phyloP scores from a whole-genome alignment of 768 basidiomycete species.

The Lentinula raphanica region DNA sequence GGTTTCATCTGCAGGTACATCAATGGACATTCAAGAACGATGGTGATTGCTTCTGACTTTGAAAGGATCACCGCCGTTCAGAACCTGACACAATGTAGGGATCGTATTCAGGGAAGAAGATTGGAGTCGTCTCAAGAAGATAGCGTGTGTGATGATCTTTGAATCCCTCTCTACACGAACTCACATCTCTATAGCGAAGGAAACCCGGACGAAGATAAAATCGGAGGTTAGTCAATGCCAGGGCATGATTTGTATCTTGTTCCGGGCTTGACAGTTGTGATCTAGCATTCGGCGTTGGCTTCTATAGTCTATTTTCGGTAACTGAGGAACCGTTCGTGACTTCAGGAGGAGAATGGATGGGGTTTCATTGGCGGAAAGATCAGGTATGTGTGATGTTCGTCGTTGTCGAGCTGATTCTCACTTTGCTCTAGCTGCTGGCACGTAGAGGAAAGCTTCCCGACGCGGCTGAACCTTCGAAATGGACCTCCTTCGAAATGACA shows the following conservation, averaged over 20 bases:
- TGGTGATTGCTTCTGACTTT: constrained; percentile 23
- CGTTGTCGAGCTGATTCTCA: constrained; percentile 98
- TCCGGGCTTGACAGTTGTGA: neutral
- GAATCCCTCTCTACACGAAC: neutral
- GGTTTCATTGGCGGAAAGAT: constrained; percentile 14
- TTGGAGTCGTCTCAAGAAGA: constrained; percentile 87
- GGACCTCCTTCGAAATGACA: constrained; percentile 90
- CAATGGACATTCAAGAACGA: constrained; percentile 89
- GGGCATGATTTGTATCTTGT: too few species aligned
- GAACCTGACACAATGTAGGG: constrained; percentile 82
- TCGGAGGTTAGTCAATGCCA: constrained; percentile 41
- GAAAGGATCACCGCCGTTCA: constrained; percentile 21
- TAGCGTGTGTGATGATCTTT: constrained; percentile 37
- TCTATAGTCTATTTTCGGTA: constrained; percentile 78
- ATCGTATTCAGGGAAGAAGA: constrained; percentile 78
- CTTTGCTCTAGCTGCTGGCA: constrained; percentile 82
- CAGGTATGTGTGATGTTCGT: neutral
- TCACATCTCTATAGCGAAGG: constrained; percentile 58
- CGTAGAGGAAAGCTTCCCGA: constrained; percentile 64
- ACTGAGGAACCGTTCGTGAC: constrained; percentile 81
- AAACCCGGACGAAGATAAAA: constrained; percentile 91
- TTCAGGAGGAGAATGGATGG: constrained; percentile 53
- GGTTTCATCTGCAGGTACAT: constrained; percentile 43
- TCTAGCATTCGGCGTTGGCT: constrained; percentile 79
- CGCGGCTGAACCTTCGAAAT: constrained; percentile 36